A percentile compares a stretch with the other conserved stretches of the same genome.
Conservation (phyloP, 805 yeast genomes). For the Suhomyces xylopsoci region DNA sequence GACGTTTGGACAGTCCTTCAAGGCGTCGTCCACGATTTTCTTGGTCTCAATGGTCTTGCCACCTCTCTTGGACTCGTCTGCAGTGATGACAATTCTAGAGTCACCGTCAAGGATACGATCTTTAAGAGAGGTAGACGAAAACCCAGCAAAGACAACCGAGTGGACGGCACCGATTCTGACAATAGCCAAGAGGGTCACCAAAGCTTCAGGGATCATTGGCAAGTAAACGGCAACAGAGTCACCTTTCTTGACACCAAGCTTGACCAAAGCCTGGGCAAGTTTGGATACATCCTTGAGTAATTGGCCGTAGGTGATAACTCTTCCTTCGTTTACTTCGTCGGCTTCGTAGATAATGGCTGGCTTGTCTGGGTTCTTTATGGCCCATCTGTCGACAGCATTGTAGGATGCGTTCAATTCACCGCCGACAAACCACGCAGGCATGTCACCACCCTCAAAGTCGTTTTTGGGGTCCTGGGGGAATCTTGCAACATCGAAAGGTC, state of each 20-base stretch:
- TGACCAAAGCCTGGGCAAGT: slow-evolving; percentile 77
- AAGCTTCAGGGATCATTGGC: slow-evolving; percentile 98
- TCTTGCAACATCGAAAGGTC: slow-evolving; percentile 47
- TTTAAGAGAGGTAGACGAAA: slow-evolving; percentile 85
- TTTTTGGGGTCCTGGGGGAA: slow-evolving; percentile 45
- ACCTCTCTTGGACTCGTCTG: slow-evolving; percentile 95
- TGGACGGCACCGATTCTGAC: slow-evolving; percentile 94
- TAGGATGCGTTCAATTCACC: slow-evolving; percentile 92
- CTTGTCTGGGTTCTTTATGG: slow-evolving; percentile 80
- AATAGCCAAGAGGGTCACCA: slow-evolving; percentile 90
- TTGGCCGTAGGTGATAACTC: slow-evolving; percentile 79
- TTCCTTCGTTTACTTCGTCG: slow-evolving; percentile 76
- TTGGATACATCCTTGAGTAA: slow-evolving; percentile 79
- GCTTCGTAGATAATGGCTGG: slow-evolving; percentile 88
- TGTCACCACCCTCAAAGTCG: slow-evolving; percentile 55
- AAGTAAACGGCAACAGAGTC: slow-evolving; percentile 94
- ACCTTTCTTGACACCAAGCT: slow-evolving; percentile 89
- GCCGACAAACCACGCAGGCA: slow-evolving; percentile 85
- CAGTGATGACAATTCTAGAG: slow-evolving; percentile 83
- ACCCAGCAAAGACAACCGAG: slow-evolving; percentile 96
- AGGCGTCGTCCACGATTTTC: slow-evolving; percentile 92
- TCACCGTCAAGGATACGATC: slow-evolving; percentile 90
- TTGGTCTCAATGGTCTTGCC: slow-evolving; percentile 91
- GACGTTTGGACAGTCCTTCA: slow-evolving; percentile 69
- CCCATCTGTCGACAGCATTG: slow-evolving; percentile 96